Percentiles rank a stretch among this genome's conserved stretches.
These are phyloP conservation scores for Linnemannia hyalina DNA, from an alignment of 192 early-diverging fungal genomes.

Conservation along the genomic window DNA sequence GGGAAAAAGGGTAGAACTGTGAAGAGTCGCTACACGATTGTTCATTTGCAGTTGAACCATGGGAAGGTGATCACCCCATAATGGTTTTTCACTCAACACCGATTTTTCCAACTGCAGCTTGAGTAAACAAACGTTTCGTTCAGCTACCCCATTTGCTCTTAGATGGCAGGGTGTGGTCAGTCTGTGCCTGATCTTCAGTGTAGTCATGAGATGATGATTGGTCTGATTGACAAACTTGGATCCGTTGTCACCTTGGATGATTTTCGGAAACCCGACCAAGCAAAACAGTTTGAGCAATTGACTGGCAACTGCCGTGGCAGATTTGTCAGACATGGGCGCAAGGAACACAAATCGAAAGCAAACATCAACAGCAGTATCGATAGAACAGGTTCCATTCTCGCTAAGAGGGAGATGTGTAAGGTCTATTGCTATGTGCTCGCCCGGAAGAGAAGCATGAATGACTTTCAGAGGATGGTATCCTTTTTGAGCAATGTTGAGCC, in stretches of 20 bases:
- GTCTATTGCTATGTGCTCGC: constrained; percentile 40
- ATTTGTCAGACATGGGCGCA: too few species aligned
- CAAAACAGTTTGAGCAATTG: too few species aligned
- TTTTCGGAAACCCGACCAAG: too few species aligned
- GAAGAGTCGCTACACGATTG: neutral
- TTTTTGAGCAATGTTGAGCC: constrained; percentile 31
- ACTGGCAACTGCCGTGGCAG: too few species aligned
- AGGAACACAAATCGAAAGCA: too few species aligned
- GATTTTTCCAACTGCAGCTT: neutral
- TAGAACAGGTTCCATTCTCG: too few species aligned
- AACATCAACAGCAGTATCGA: too few species aligned
- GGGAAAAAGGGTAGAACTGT: neutral
- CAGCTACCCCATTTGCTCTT: neutral
- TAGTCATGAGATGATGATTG: neutral
- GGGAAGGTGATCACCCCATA: neutral
- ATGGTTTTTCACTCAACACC: neutral
- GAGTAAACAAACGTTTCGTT: neutral
- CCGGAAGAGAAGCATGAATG: constrained; percentile 27
- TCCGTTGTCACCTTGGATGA: too few species aligned
- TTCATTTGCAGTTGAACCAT: neutral
- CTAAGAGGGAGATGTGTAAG: neutral
- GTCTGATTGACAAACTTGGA: too few species aligned
- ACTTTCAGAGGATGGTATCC: constrained; percentile 33
- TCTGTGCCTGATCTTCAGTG: neutral
- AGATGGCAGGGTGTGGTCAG: neutral